Conservation (phyloP, 2,329 filamentous ascomycete genomes). For the Ophiocordyceps camponoti-saundersi region DNA sequence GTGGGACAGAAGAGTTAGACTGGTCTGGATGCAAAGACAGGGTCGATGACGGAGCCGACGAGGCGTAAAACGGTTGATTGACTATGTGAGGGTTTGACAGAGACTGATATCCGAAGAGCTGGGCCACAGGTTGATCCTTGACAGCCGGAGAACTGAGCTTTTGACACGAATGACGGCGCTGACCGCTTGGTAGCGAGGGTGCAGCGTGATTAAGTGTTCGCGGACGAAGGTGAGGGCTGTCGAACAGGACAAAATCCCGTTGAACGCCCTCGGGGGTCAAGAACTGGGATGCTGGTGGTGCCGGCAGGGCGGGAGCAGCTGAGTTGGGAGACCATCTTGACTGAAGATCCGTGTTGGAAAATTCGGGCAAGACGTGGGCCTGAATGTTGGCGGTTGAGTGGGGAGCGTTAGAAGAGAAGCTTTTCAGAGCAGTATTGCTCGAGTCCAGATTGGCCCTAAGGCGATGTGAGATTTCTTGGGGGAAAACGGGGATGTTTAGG, state of each 20-base stretch:
- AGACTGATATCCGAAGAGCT: constrained; percentile 38
- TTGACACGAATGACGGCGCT: constrained; percentile 28
- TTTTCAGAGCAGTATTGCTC: constrained; percentile 39
- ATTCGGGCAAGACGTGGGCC: constrained; percentile 45
- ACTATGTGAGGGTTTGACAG: constrained; percentile 36
- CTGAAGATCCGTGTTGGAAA: constrained; percentile 72
- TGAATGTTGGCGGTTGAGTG: constrained; percentile 40
- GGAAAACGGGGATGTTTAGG: constrained; percentile 9
- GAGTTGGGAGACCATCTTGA: constrained; percentile 68
- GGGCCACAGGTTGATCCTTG: constrained; percentile 42
- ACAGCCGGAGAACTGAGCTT: constrained; percentile 18
- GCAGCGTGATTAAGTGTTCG: constrained; percentile 19
- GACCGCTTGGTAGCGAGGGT: constrained; percentile 19
- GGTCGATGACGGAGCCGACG: constrained; percentile 45
- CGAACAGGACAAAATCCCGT: constrained; percentile 70
- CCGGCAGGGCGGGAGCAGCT: constrained; percentile 36
- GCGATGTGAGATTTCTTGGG: constrained; percentile 27
- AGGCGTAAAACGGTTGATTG: constrained; percentile 48
- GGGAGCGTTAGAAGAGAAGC: constrained; percentile 38
- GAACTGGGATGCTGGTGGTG: constrained; percentile 43
- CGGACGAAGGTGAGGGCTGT: constrained; percentile 24
- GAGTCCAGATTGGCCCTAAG: constrained; percentile 49
- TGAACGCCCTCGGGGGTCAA: constrained; percentile 31
- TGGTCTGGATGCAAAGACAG: constrained; percentile 33
- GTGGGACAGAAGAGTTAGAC: constrained; percentile 48